Evolutionary conservation across 139 green algal species (phyloP).

Genomic region (Chlorella sp.): DNA sequence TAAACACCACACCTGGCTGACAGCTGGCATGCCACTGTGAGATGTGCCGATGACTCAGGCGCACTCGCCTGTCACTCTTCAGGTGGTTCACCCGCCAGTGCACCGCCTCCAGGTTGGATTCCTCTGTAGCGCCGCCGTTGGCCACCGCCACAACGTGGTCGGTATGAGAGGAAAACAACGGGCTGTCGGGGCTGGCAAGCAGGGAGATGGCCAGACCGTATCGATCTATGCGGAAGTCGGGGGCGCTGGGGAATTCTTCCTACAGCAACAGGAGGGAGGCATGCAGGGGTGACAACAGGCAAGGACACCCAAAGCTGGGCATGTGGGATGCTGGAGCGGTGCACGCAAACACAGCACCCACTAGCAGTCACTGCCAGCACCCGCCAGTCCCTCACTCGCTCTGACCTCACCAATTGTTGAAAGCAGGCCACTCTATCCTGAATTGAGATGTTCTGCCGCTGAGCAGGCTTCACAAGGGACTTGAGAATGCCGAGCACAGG

Average conservation of each 20-base stretch:
- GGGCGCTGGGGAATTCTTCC: background rate
- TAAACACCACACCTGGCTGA: no score
- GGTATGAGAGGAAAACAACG: background rate
- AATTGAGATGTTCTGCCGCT: background rate
- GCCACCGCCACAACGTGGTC: background rate
- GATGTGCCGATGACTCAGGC: no score
- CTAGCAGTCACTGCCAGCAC: no score
- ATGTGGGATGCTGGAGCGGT: no score
- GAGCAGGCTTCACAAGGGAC: background rate
- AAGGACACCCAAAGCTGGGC: background rate
- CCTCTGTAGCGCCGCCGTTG: background rate
- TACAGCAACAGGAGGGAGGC: background rate
- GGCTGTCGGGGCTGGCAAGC: background rate
- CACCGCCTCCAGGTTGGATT: background rate
- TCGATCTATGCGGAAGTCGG: background rate
- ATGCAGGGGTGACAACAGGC: background rate
- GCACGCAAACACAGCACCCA: no score
- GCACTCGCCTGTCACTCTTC: background rate
- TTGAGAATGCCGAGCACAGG: background rate
- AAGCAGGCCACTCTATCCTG: background rate
- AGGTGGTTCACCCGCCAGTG: background rate
- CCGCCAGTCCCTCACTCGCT: background rate
- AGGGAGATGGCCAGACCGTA: background rate
- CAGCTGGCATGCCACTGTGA: no score
- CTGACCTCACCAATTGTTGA: background rate